Conservation (phyloP, 148 eudicot species). For the Silene latifolia region DNA sequence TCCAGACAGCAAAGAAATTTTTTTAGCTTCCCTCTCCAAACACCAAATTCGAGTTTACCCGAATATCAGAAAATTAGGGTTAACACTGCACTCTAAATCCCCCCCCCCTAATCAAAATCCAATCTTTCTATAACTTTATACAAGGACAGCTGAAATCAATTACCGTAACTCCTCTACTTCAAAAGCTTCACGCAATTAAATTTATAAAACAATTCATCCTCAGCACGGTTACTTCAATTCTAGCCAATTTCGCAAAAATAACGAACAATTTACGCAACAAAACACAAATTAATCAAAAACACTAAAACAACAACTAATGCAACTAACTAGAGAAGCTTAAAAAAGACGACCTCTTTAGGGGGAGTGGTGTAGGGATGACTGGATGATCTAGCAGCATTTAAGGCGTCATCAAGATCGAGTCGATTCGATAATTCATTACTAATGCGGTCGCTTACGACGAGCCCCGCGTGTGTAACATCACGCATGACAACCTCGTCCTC, state of each 20-base stretch:
- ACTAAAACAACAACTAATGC: neutral
- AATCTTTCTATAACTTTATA: neutral
- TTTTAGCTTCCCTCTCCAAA: neutral
- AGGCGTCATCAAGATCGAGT: constrained; percentile 76
- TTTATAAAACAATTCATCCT: neutral
- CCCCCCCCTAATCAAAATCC: neutral
- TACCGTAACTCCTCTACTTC: neutral
- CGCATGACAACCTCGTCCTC: constrained; percentile 65
- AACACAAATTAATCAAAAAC: neutral
- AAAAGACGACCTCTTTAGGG: constrained; percentile 71
- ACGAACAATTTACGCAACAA: neutral
- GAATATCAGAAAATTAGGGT: neutral
- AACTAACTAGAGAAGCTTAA: neutral
- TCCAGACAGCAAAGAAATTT: neutral
- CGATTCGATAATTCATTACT: constrained; percentile 58
- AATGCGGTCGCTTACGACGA: constrained; percentile 80
- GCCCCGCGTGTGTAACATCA: constrained; percentile 79
- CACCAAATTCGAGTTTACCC: neutral
- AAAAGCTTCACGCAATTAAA: neutral
- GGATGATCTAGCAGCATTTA: constrained; percentile 85
- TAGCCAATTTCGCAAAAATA: neutral
- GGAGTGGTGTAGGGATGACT: constrained; percentile 85
- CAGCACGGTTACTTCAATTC: neutral
- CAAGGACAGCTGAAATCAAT: neutral
- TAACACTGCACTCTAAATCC: neutral